Evolutionary conservation across 2,329 filamentous ascomycete genomes (phyloP).

Genomic region (Fusarium longipes): DNA sequence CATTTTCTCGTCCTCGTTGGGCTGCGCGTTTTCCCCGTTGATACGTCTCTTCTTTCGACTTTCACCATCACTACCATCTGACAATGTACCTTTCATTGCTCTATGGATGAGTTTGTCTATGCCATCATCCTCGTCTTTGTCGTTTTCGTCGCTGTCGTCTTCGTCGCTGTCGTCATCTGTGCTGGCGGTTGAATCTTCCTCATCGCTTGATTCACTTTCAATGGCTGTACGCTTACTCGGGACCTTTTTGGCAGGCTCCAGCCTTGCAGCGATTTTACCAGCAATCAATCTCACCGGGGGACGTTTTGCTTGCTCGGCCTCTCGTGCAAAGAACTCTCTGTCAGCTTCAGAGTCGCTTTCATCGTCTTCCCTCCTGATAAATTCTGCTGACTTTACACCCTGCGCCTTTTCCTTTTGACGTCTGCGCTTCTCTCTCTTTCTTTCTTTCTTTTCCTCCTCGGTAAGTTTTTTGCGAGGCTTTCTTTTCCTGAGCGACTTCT

Average conservation of each 20-base stretch:
- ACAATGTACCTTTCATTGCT: slow-evolving; percentile 41
- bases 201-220: slow-evolving; percentile 32
- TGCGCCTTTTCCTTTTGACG: slow-evolving; percentile 80
- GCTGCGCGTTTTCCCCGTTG: slow-evolving; percentile 35
- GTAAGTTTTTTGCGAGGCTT: slow-evolving; percentile 63
- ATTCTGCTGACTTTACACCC: slow-evolving; percentile 86
- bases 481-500: slow-evolving; percentile 54
- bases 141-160: background rate
- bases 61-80: slow-evolving; percentile 51
- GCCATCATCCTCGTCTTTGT: slow-evolving; percentile 32
- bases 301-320: slow-evolving; percentile 68
- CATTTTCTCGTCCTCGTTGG: slow-evolving; percentile 35
- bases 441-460: slow-evolving; percentile 73
- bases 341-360: slow-evolving; percentile 82
- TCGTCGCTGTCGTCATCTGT: background rate
- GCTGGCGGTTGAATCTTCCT: slow-evolving; percentile 5
- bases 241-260: background rate
- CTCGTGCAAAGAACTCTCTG: slow-evolving; percentile 79
- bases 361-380: slow-evolving; percentile 86
- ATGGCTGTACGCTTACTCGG: slow-evolving; percentile 44
- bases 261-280: background rate
- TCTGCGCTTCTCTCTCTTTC: slow-evolving; percentile 69
- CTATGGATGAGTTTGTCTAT: slow-evolving; percentile 33
- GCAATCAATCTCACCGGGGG: slow-evolving; percentile 52
- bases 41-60: slow-evolving; percentile 54